phyloP scores from a whole-genome alignment of 805 yeast genomes.

The Wickerhamomyces hampshirensis region DNA sequence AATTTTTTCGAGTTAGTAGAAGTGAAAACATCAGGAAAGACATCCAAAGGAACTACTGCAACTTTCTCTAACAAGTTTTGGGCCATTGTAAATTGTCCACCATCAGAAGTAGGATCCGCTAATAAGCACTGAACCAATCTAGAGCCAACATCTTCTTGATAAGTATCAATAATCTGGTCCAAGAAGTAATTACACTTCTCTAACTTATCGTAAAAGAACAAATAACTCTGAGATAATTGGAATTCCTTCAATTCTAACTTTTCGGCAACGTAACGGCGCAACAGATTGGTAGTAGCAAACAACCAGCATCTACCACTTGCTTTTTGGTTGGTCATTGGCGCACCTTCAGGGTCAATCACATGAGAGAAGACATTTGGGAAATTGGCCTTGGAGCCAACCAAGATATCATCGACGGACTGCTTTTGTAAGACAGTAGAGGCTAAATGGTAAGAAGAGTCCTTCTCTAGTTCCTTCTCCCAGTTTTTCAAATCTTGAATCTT shows the following conservation, averaged over 20 bases:
- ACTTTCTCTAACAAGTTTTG: constrained; percentile 72
- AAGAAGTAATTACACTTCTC: constrained; percentile 80
- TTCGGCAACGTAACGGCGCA: constrained; percentile 59
- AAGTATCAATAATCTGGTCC: constrained; percentile 70
- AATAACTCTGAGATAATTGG: constrained; percentile 72
- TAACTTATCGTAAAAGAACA: constrained; percentile 81
- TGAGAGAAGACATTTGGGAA: constrained; percentile 22
- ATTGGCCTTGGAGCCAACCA: constrained; percentile 17
- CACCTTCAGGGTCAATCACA: constrained; percentile 39
- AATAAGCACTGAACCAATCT: constrained; percentile 65
- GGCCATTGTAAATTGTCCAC: constrained; percentile 88
- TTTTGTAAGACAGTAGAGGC: constrained; percentile 33
- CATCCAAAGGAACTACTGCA: constrained; percentile 71
- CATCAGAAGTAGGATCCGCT: constrained; percentile 67
- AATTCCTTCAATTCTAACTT: constrained; percentile 60
- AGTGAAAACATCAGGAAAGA: constrained; percentile 64
- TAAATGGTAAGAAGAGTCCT: constrained; percentile 26
- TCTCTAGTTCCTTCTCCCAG: constrained; percentile 23
- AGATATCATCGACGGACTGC: constrained; percentile 29
- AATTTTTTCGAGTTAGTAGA: constrained; percentile 46
- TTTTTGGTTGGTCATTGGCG: constrained; percentile 70
- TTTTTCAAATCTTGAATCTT: constrained; percentile 11
- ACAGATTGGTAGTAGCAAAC: constrained; percentile 74
- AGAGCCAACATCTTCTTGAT: constrained; percentile 60
- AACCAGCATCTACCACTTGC: constrained; percentile 85